Evolutionary conservation across 495 filamentous ascomycete genomes (phyloP).

Genomic region (Tuber melanosporum): DNA sequence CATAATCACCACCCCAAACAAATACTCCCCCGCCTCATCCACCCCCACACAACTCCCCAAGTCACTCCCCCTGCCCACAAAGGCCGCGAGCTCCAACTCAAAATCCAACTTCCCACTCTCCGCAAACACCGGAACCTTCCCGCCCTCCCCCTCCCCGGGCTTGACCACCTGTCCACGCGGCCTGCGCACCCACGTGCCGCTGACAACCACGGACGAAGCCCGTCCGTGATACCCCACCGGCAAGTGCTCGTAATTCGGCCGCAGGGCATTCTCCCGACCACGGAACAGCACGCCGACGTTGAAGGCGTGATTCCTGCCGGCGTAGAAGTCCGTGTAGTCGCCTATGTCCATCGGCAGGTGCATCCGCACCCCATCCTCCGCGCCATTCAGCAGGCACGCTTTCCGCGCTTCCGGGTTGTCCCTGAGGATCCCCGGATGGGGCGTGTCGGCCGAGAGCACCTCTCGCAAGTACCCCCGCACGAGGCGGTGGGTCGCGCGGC

Average conservation of each 20-base stretch:
- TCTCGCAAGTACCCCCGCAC: slow-evolving; percentile 69
- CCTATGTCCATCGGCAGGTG: slow-evolving; percentile 81
- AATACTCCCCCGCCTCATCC: slow-evolving; percentile 61
- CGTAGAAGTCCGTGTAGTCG: slow-evolving; percentile 98
- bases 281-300: slow-evolving; percentile 76
- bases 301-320: slow-evolving; percentile 81
- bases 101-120: slow-evolving; percentile 68
- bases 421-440: slow-evolving; percentile 54
- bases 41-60: slow-evolving; percentile 60
- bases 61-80: slow-evolving; percentile 60
- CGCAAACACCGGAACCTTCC: slow-evolving; percentile 52
- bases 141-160: neutral
- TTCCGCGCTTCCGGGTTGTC: slow-evolving; percentile 52
- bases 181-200: slow-evolving; percentile 66
- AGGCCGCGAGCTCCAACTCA: slow-evolving; percentile 81
- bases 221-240: slow-evolving; percentile 86
- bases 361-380: slow-evolving; percentile 49
- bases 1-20: slow-evolving; percentile 84
- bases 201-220: slow-evolving; percentile 69
- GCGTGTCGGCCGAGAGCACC: slow-evolving; percentile 56
- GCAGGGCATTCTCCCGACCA: slow-evolving; percentile 70
- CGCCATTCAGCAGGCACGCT: slow-evolving; percentile 47
- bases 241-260: slow-evolving; percentile 84
- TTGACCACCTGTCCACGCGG: slow-evolving; percentile 74
- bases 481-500: slow-evolving; percentile 60